These are phyloP conservation scores for Novymonas esmeraldas DNA, from an alignment of 208 protist species.

Conservation along the genomic window DNA sequence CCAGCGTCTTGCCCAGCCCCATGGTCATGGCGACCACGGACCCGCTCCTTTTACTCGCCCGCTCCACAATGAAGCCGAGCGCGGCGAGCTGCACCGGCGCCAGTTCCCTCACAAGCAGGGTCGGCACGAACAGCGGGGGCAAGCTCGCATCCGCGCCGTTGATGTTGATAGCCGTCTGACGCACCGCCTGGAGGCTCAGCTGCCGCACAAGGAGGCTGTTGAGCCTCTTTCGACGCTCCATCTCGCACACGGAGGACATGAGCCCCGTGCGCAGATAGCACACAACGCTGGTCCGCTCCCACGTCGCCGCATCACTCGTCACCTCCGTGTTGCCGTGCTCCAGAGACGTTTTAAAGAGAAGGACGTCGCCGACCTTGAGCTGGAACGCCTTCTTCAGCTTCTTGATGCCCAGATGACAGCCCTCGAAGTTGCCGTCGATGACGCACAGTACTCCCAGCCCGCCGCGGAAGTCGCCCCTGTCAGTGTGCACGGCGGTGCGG, in stretches of 20 bases:
- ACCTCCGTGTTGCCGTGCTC: conserved; percentile 93
- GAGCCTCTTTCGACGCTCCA: conserved; percentile 70
- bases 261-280: conserved; percentile 87
- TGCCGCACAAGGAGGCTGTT: conserved; percentile 46
- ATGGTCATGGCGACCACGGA: conserved; percentile 88
- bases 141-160: conserved; percentile 52
- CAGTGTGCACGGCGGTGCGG: conserved; percentile 87
- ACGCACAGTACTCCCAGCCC: conserved; percentile 81
- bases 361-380: conserved; percentile 79
- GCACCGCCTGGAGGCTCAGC: conserved; percentile 26
- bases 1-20: conserved; percentile 92
- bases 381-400: conserved; percentile 69
- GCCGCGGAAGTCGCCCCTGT: conserved; percentile 86
- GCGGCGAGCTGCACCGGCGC: conserved; percentile 74
- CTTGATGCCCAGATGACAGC: conserved; percentile 90
- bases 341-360: conserved; percentile 89
- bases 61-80: conserved; percentile 72
- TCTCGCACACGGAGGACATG: conserved; percentile 75
- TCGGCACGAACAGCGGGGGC: conserved; percentile 71
- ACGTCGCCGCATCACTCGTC: conserved; percentile 37
- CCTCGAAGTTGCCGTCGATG: conserved; percentile 84
- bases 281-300: conserved; percentile 81
- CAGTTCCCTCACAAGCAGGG: conserved; percentile 43
- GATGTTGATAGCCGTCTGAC: conserved; percentile 62
- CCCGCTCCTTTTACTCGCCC: conserved; percentile 60